Evolutionary conservation across 208 protist genomes (phyloP), one percentile per base, ranked within the genome.

Genomic region (Leishmania tropica): DNA sequence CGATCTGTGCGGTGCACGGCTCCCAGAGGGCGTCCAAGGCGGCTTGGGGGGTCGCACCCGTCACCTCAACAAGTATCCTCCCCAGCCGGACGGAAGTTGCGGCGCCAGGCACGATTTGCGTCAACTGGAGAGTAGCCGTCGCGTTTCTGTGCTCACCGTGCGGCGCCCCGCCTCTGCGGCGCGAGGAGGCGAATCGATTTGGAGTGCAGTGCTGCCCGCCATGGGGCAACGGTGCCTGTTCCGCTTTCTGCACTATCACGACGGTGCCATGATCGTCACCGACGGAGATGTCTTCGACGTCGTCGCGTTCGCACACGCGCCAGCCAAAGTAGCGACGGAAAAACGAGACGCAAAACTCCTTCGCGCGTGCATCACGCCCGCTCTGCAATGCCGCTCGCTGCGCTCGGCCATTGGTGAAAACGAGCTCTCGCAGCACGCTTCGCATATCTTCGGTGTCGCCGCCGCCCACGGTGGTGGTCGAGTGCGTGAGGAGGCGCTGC

Each of bases 241-340:
- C 54, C 3, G 62, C 64, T 28, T 40, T 42, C 48, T 82, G 72
- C 48, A 82, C 51, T 58, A 86, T 60, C 3, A 86, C 78, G 40
- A 79, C 73, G 68, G 31, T 73, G 48, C 75, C 65, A 0, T 76
- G 13, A 8, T 45, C 40, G 40, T n/a, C 35, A 17, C 1, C 37
- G 3, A 80, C 17, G 19, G 83, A 51, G 65, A 86, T 24, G 19
- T 80, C 42, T 0, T 67, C 67, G 17, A 86, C 3, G 67, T 86
- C 78, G 2, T 76, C 81, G 15, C 80, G 37, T 47, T 83, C 79
- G n/a, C 75, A 83, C 79, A 87, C 58, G 6, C 75, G 87, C 80
- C 84, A 85, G 37, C 87, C 87, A 47, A 90, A 83, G 79, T 90
- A 90, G 74, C 87, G 83, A 11, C 75, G 87, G 47, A 90, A 81